Evolutionary conservation across 2,329 filamentous ascomycete species (phyloP).

Genomic region (Trichoderma asperellum): DNA sequence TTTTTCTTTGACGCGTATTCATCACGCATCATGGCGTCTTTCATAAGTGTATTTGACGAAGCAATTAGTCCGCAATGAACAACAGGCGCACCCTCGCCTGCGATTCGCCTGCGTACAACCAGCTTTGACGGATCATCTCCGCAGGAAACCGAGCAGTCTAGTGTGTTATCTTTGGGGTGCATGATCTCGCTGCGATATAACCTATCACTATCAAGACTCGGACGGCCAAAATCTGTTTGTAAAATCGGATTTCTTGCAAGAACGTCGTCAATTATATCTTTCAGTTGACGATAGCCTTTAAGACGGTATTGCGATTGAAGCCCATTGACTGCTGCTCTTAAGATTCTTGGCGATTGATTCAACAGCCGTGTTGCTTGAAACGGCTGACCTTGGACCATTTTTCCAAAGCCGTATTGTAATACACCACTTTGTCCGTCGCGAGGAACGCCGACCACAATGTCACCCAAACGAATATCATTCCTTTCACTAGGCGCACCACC

Average conservation of each 20-base stretch:
- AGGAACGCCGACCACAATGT: neutral
- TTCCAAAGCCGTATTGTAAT: slow-evolving; percentile 12
- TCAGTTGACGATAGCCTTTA: neutral
- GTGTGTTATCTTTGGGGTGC: neutral
- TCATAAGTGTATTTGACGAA: neutral
- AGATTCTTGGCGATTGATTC: neutral
- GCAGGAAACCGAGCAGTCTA: neutral
- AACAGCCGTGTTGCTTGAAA: neutral
- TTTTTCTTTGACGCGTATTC: neutral
- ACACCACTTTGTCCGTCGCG: neutral
- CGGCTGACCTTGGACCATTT: neutral
- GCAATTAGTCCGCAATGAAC: neutral
- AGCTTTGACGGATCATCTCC: neutral
- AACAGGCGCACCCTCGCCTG: neutral
- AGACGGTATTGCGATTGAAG: neutral
- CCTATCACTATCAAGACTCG: neutral
- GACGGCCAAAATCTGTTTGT: neutral
- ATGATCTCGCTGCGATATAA: neutral
- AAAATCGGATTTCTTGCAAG: neutral
- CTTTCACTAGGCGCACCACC: slow-evolving; percentile 1
- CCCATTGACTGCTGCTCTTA: neutral
- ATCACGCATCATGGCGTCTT: neutral
- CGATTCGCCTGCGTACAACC: neutral
- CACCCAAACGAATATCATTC: slow-evolving; percentile 11
- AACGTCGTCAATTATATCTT: neutral